phyloP scores from a whole-genome alignment of 2,329 filamentous ascomycete species.

The Emericellopsis cladophorae region DNA sequence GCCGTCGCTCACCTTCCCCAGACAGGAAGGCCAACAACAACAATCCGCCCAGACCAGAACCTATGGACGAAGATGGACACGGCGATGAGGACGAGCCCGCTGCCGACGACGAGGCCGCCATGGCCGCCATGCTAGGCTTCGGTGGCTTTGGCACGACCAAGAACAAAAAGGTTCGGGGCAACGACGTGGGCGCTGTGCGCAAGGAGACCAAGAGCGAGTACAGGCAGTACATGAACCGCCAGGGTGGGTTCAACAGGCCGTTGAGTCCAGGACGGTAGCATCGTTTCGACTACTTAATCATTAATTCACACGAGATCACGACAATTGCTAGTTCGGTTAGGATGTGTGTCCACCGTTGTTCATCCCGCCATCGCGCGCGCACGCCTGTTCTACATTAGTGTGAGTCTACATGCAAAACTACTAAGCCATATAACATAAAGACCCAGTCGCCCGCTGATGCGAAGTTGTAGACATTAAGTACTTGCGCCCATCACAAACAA shows the following conservation, averaged over 20 bases:
- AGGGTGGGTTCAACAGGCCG: conserved; percentile 71
- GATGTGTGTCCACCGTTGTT: too few relatives aligned
- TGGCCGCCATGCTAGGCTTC: conserved; percentile 87
- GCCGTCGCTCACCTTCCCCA: background rate
- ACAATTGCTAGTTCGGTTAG: too few relatives aligned
- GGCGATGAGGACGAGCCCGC: conserved; percentile 13
- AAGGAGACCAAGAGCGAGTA: conserved; percentile 95
- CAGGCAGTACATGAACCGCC: conserved; percentile 89
- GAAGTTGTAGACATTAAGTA: conserved; percentile 25
- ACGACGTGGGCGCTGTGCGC: conserved; percentile 67
- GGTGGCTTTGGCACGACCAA: conserved; percentile 77
- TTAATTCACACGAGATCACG: background rate
- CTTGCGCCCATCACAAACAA: conserved; percentile 5
- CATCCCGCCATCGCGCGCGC: too few relatives aligned
- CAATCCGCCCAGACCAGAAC: background rate
- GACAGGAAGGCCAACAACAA: conserved; percentile 10
- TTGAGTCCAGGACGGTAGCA: conserved; percentile 42
- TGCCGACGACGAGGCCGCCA: conserved; percentile 54
- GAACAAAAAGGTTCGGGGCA: conserved; percentile 76
- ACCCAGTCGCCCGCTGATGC: background rate
- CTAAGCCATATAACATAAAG: too few relatives aligned
- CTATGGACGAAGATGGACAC: conserved; percentile 1
- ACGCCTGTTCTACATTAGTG: too few relatives aligned
- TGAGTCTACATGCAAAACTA: too few relatives aligned
- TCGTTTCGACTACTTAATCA: background rate